Base-by-base conservation (phyloP, 2,329 filamentous ascomycete genomes). In the Juglanconis sp. region DNA sequence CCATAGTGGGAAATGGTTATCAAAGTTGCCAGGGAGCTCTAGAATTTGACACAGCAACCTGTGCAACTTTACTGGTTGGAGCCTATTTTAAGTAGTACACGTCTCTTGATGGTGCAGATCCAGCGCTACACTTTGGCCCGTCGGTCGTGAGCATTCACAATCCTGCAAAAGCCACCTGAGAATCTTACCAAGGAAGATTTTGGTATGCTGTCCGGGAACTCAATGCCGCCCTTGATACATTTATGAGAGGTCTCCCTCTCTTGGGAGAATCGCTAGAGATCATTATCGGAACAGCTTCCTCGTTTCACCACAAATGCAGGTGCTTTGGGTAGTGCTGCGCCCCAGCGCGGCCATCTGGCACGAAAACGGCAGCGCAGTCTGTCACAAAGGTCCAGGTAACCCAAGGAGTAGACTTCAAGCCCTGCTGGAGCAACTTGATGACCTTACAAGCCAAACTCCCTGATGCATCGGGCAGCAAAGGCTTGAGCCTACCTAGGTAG, bases 371-470 rank as follows among this genome's bases (percentile, higher is more conserved):
- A 8, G 87, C 84, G 64, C 84, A 87, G 69, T 90, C 87, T 13
- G 82, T 82, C 31, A 90, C 87, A 7, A 80, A 78, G 17, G 17
- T 24, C 17, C 0, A 83, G 82, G 67, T 90, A 87, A 0, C 83
- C 81, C 13, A 90, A 80, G n/a, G 90, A 75, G 67, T 87, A 85
- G 4, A 86, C 84, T 73, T 90, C 87, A 2, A 90, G 80, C 67
- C 90, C 87, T 1, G 87, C 87, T 0, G 87, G 87, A 5, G 87
- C 87, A 31, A 90, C 87, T 82, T 90, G 87, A 52, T 84, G 73
- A 56, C 87, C 87, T 81, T 87, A 34, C 35, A 53, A 31, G 24
- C 48, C 11, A 11, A 59, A 40, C n/a, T 50, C 11, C 48, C 48
- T 17, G 48, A 35, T 17, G 32, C 48, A 31, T 50, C 48, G 10